Conservation (phyloP, 768 basidiomycete genomes). For the Rickenella mellea region DNA sequence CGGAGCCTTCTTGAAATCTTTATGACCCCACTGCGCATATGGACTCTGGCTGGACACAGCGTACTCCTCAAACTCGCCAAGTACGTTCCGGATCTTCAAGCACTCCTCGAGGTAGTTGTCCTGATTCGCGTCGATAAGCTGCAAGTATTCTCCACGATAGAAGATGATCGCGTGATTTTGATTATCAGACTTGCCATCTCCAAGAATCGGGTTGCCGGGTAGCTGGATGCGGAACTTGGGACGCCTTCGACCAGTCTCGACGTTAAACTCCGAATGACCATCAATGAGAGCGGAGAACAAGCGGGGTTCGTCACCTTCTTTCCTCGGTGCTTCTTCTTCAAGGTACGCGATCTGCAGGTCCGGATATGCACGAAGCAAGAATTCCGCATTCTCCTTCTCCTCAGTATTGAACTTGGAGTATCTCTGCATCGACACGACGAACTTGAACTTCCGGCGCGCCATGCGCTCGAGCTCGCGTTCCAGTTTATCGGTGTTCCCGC, state of each 20-base stretch:
- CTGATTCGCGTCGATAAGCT: conserved; percentile 99
- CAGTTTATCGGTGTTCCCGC: conserved; percentile 94
- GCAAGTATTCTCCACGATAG: conserved; percentile 97
- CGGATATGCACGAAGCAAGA: conserved; percentile 92
- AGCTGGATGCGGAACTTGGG: conserved; percentile 99
- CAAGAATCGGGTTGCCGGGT: conserved; percentile 97
- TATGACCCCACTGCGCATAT: conserved; percentile 82
- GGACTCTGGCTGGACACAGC: conserved; percentile 78
- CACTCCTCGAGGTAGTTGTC: conserved; percentile 99
- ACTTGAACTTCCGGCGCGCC: conserved; percentile 98
- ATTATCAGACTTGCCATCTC: conserved; percentile 99
- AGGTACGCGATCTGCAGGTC: conserved; percentile 98
- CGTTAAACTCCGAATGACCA: conserved; percentile 92
- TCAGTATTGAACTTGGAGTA: conserved; percentile 99
- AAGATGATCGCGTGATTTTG: conserved; percentile 99
- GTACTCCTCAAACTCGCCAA: conserved; percentile 96
- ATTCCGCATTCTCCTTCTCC: conserved; percentile 98
- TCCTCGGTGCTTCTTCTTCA: conserved; percentile 89
- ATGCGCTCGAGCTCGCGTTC: conserved; percentile 96
- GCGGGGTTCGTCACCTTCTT: conserved; percentile 90
- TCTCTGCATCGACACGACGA: conserved; percentile 97
- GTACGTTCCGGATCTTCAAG: conserved; percentile 97
- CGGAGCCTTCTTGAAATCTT: conserved; percentile 81
- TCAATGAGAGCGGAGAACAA: conserved; percentile 96
- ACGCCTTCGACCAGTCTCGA: conserved; percentile 77